Evolutionary conservation across 306 rosid genomes (phyloP).

Genomic region (Cicer arietinum): DNA sequence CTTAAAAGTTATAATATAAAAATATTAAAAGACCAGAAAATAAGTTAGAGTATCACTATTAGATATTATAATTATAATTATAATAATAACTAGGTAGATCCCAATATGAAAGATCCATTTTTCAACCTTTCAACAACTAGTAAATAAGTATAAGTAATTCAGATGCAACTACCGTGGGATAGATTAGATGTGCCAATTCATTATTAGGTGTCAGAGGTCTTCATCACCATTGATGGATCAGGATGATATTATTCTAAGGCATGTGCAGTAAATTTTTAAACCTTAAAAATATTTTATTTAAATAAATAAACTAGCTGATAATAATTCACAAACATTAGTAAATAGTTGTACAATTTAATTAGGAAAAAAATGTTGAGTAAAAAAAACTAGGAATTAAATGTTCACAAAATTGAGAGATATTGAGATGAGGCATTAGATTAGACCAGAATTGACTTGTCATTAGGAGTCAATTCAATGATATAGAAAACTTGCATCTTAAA

Average conservation of each 20-base stretch:
- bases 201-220: slow-evolving; percentile 44
- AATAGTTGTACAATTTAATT: background rate
- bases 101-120: slow-evolving; percentile 29
- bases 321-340: background rate
- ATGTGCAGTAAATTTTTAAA: slow-evolving; percentile 21
- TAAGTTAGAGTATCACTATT: slow-evolving; percentile 34
- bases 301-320: background rate
- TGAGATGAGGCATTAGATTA: slow-evolving; percentile 16
- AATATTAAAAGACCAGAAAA: slow-evolving; percentile 37
- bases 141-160: slow-evolving; percentile 43
- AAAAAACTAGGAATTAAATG: slow-evolving; percentile 2
- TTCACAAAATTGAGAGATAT: background rate
- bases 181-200: slow-evolving; percentile 43
- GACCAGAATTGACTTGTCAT: slow-evolving; percentile 42
- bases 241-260: slow-evolving; percentile 4
- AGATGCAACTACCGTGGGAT: slow-evolving; percentile 39
- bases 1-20: slow-evolving; percentile 8
- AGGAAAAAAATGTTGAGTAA: background rate
- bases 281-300: background rate
- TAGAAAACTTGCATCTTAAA: slow-evolving; percentile 23
- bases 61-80: background rate
- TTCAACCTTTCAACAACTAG: slow-evolving; percentile 46
- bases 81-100: slow-evolving; percentile 37
- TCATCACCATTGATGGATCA: slow-evolving; percentile 38
- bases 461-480: slow-evolving; percentile 23